Evolutionary conservation across 225 moss, liverwort and hornwort species (phyloP).

Genomic region (Physcomitrellopsis africana): DNA sequence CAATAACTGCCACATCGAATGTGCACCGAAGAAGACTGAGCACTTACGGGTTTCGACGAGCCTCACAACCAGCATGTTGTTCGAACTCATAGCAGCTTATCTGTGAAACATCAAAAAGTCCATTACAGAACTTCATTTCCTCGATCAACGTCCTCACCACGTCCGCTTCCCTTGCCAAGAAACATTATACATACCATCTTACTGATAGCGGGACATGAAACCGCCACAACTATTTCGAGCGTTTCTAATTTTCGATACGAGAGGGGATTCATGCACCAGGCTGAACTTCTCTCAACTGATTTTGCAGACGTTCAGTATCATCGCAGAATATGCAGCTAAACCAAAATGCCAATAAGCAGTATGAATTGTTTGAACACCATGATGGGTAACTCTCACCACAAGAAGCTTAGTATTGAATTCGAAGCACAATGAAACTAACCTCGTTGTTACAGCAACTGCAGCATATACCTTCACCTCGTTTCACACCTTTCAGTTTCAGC

Average conservation of each 20-base stretch:
- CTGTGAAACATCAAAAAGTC: constrained; percentile 38
- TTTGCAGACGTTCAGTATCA: background rate
- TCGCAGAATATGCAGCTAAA: background rate
- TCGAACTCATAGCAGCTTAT: constrained; percentile 80
- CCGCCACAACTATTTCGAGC: no score
- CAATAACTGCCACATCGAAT: background rate
- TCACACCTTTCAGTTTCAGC: constrained; percentile 43
- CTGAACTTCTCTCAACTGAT: no score
- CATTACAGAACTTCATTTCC: background rate
- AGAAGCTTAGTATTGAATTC: background rate
- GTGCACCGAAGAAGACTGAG: background rate
- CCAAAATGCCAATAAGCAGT: background rate
- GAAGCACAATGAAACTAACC: constrained; percentile 26
- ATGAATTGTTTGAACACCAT: background rate
- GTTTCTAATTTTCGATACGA: no score
- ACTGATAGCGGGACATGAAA: background rate
- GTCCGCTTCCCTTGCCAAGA: background rate
- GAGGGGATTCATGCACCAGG: no score
- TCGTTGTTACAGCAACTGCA: constrained; percentile 55
- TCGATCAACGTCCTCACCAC: background rate
- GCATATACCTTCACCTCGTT: constrained; percentile 45
- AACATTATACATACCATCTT: background rate
- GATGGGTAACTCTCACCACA: background rate
- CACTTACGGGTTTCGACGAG: constrained; percentile 83
- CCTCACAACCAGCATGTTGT: constrained; percentile 84